Evolutionary conservation across 2,329 filamentous ascomycete genomes (phyloP), one percentile per base, ranked within the genome.

Genomic region (Drechmeria coniospora): DNA sequence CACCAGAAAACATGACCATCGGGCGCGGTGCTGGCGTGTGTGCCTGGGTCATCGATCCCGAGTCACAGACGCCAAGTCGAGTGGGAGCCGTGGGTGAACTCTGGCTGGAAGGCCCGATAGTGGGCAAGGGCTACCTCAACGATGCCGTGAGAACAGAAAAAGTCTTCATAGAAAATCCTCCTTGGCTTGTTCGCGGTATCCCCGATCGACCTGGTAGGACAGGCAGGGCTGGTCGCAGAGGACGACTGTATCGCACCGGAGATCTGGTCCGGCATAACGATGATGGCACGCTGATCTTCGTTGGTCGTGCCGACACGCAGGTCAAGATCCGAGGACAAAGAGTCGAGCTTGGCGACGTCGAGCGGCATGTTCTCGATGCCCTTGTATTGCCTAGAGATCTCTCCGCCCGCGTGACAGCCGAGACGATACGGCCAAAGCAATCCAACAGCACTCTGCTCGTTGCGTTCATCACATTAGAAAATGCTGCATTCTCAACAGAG

Each of bases 321-420:
- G 56, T 70, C 27, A 71, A 71, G 40, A 44, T 72, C 9, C 54
- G 58, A 15, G 71, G 71, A 20, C 68, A 59, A 31, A 44, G 65
- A 27, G 47, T 66, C 30, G 70, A 63, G 42, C 50, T 63, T 1
- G 36, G 30, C 3, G 41, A 43, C 4, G 31, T 43, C 15, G 41
- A 43, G 30, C 31, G 24, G 11, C 26, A 34, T 8, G 30, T 33
- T 6, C 24, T 28, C 16, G 23, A 23, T 15, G 30, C 27, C 2
- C 18, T 35, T 3, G 12, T 12, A 12, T 14, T 8, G 28, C 24
- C 5, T 13, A 27, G 8, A 15, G 27, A 9, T 18, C 18, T 9
- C n/a, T n/a, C n/a, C n/a, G 15, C 27, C 9, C 19, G 23, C n/a
- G 32, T 35, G 6, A 24, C 31, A 2, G 35, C 30, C 15, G 36